A percentile compares a stretch with the other conserved stretches of the same genome.
Conservation (phyloP, 768 basidiomycete species). For the Leccinum sublutescens region DNA sequence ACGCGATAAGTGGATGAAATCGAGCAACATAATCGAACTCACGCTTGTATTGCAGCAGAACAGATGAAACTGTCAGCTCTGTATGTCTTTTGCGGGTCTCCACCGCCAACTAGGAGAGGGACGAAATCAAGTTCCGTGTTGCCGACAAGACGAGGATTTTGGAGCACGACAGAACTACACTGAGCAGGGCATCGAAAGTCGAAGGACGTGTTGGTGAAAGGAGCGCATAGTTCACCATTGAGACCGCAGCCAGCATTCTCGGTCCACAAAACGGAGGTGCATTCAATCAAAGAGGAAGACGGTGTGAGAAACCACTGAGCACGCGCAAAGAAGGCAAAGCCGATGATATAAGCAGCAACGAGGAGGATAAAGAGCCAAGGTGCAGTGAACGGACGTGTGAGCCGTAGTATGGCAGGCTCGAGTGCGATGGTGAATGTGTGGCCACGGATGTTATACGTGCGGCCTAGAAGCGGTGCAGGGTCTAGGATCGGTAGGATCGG, state of each 20-base stretch:
- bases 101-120: conserved; percentile 84
- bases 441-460: conserved; percentile 41
- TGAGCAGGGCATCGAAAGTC: conserved; percentile 82
- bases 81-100: conserved; percentile 68
- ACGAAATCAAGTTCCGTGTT: conserved; percentile 59
- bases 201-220: conserved; percentile 58
- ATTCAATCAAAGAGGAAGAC: conserved; percentile 58
- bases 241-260: conserved; percentile 72
- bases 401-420: conserved; percentile 51
- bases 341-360: conserved; percentile 62
- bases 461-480: conserved; percentile 53
- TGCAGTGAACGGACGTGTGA: conserved; percentile 51
- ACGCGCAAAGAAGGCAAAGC: conserved; percentile 68
- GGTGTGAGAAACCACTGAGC: conserved; percentile 73
- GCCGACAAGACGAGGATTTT: conserved; percentile 76
- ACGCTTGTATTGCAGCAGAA: conserved; percentile 81
- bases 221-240: conserved; percentile 61
- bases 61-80: conserved; percentile 85
- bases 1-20: conserved; percentile 8
- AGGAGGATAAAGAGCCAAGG: conserved; percentile 57
- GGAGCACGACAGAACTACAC: conserved; percentile 59
- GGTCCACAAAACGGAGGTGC: conserved; percentile 70
- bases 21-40: conserved; percentile 29
- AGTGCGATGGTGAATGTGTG: conserved; percentile 42
- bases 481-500: conserved; percentile 36